Evolutionary conservation across 148 eudicot species (phyloP).

Genomic region (Amaranthus hypochondriacus): DNA sequence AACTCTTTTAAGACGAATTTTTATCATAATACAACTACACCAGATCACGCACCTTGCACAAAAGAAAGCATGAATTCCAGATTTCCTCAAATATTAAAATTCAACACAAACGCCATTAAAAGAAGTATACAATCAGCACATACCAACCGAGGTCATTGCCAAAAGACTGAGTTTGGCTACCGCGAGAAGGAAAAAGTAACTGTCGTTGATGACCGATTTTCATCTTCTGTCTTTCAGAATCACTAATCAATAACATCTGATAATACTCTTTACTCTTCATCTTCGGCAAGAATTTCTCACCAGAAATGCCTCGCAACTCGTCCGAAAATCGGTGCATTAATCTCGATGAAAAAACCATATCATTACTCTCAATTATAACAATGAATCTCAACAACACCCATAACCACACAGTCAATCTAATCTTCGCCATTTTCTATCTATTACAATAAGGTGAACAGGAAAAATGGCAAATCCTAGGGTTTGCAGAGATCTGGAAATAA

Average conservation of each 20-base stretch:
- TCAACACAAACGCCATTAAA: not conserved
- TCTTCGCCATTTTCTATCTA: slow-evolving; percentile 14
- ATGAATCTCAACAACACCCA: slow-evolving; percentile 13
- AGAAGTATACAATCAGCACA: slow-evolving; percentile 11
- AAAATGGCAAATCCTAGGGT: too few species aligned
- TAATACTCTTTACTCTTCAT: slow-evolving; percentile 55
- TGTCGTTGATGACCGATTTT: slow-evolving; percentile 41
- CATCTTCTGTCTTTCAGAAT: slow-evolving; percentile 65
- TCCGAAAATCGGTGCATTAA: slow-evolving; percentile 76
- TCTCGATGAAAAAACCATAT: slow-evolving; percentile 39
- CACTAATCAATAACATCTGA: slow-evolving; percentile 43
- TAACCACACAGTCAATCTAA: not conserved
- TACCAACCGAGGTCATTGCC: slow-evolving; percentile 97
- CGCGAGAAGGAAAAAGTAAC: slow-evolving; percentile 57
- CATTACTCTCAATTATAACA: slow-evolving; percentile 12
- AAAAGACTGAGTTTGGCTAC: slow-evolving; percentile 43
- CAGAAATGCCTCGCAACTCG: slow-evolving; percentile 43
- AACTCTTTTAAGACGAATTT: not conserved
- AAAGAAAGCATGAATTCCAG: not conserved
- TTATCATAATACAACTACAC: too few species aligned
- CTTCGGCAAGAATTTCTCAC: slow-evolving; percentile 37
- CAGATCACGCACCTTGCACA: not conserved
- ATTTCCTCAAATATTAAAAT: not conserved
- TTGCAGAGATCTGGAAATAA: slow-evolving; percentile 6
- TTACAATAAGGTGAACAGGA: not conserved